Base-by-base conservation (phyloP, 805 yeast species). In the Saccharomycopsis guyanensis region DNA sequence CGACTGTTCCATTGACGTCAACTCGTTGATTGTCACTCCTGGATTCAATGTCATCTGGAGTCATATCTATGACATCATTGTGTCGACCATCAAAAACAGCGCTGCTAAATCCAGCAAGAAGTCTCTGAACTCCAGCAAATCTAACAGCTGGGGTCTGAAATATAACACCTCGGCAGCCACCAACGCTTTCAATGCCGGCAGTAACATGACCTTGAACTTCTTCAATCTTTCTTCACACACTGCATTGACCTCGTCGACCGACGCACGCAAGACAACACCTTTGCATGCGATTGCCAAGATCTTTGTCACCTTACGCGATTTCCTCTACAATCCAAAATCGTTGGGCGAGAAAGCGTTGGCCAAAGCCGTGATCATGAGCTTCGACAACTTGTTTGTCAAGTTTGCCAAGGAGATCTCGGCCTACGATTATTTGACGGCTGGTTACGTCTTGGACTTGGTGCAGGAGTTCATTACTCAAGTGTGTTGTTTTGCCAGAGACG, bases 11-110 rank as follows among this genome's bases (percentile, higher is more conserved):
- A 8, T 48, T 25, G 46, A 44, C 27, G 32, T 43, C 13, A 40
- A 42, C 13, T 24, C 29, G 10, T 38, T 59, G 10, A 56, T 55
- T 32, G 57, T 55, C 7, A 49, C 63, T 27, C 80, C 82, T 0
- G 82, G 81, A 0, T 69, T 69, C 46, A 57, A 65, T 16, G 60
- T 69, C 19, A 58, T 76, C 13, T 55, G 72, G 32, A 59, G 74
- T 23, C 80, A 76, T 56, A 54, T 74, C 18, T 65, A 62, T 51
- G 78, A 73, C 55, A 62, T 68, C 19, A 60, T 70, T 12, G 40
- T 32, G n/a, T 48, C 44, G 18, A 49, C 57, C 8, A 42, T 51
- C 24, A 45, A 49, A 34, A 34, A 38, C n/a, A 38, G 42, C 31
- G 38, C 40, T 22, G 24, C 50, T 12, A 46, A 33, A 6, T 29